Evolutionary conservation across 2,329 filamentous ascomycete species (phyloP).

Genomic region (Arachnomyces sp.): DNA sequence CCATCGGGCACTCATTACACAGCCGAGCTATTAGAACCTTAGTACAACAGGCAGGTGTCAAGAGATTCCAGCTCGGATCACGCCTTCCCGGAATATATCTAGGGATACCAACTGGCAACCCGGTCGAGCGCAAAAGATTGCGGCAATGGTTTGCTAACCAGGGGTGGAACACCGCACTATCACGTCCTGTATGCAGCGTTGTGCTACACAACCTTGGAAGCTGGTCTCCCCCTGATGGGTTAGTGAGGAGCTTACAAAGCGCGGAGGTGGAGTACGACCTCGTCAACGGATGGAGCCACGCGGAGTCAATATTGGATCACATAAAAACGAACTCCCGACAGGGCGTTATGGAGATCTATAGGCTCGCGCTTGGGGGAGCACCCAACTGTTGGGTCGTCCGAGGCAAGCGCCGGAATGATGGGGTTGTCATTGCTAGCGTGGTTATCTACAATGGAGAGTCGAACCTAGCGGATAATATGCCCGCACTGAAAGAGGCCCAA

Average conservation of each 20-base stretch:
- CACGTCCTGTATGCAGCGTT: slow-evolving; percentile 61
- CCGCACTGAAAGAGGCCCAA: slow-evolving; percentile 53
- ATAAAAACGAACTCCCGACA: slow-evolving; percentile 66
- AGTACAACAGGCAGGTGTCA: slow-evolving; percentile 61
- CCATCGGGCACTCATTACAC: slow-evolving; percentile 83
- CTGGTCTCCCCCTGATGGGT: slow-evolving; percentile 69
- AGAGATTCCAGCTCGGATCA: slow-evolving; percentile 72
- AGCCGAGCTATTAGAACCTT: slow-evolving; percentile 73
- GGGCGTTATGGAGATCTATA: slow-evolving; percentile 72
- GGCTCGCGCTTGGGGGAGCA: slow-evolving; percentile 61
- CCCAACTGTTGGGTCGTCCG: slow-evolving; percentile 73
- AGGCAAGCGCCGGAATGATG: slow-evolving; percentile 62
- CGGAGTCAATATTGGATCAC: slow-evolving; percentile 64
- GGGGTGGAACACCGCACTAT: slow-evolving; percentile 70
- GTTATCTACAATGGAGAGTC: slow-evolving; percentile 68
- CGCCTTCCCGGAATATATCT: slow-evolving; percentile 77
- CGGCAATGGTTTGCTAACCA: slow-evolving; percentile 82
- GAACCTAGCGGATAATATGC: slow-evolving; percentile 59
- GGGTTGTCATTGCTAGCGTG: slow-evolving; percentile 65
- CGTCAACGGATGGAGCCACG: slow-evolving; percentile 70
- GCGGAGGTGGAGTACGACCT: slow-evolving; percentile 73
- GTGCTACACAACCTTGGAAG: slow-evolving; percentile 60
- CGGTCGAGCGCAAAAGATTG: slow-evolving; percentile 50
- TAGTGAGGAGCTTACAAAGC: slow-evolving; percentile 63
- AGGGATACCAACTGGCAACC: slow-evolving; percentile 66